Base-by-base conservation (phyloP, 441 rosid genomes). In the Arabidopsis hybrid region DNA sequence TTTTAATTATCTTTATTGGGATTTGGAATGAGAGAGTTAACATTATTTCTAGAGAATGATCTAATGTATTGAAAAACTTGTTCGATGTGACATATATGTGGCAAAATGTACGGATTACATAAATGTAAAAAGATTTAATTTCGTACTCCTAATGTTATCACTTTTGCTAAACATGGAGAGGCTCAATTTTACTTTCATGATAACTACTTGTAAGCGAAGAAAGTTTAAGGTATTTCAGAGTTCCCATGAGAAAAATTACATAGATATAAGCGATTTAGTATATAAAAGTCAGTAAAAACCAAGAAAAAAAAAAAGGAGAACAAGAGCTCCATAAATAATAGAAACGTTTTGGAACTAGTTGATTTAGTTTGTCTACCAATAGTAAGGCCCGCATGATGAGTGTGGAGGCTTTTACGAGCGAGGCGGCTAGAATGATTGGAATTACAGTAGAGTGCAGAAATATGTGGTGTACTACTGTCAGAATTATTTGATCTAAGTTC, bases 41-140 rank as follows among this genome's bases (percentile, higher is more conserved):
- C 26, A 21, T 21, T 17, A 42, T 52, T 62, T 62, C 26, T 43
- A 29, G 10, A 62, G 12, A 31, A 2, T 31, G 35, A 11, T 69
- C 35, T 14, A 21, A 11, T 59, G 32, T 14, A 21, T 21, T 13
- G 57, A 8, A 46, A 69, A 35, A 32, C 38, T 13, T 69, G 38
- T 59, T 70, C 31, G 66, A 46, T 18, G 47, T 35, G 58, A 50
- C 31, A 12, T 31, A 4, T 9, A 3, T 39, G 32, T 32, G 29
- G 62, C 57, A 46, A 59, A 32, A 8, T 36, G 67, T 70, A 60
- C 59, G 66, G 38, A n/a, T 51, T 12, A n/a, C 36, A 17, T 38
- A 12, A 12, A 18, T 60, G 31, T 39, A 6, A n/a, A 18, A 2
- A 35, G 21, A 55, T 1, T 32, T 56, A 10, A 3, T 3, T 57